Evolutionary conservation across 2,329 filamentous ascomycete genomes (phyloP).

Genomic region (Pestalotiopsis sp.): DNA sequence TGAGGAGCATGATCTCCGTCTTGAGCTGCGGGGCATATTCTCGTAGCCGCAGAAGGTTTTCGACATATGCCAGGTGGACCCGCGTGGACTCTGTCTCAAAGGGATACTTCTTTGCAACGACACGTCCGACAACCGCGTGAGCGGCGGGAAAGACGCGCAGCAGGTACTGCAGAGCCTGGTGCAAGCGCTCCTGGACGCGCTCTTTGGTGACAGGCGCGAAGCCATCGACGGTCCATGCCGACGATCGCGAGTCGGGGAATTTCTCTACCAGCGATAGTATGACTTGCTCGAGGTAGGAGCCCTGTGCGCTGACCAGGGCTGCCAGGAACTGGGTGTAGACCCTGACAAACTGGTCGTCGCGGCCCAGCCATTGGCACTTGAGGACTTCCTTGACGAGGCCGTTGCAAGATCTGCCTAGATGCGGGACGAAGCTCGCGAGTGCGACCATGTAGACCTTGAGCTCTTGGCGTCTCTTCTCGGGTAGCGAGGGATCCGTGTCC

Average conservation of each 20-base stretch:
- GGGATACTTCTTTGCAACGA: conserved; percentile 72
- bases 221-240: conserved; percentile 49
- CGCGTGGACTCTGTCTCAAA: conserved; percentile 75
- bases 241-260: conserved; percentile 59
- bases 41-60: conserved; percentile 78
- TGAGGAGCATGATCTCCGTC: conserved; percentile 78
- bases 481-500: conserved; percentile 37
- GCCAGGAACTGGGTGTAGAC: conserved; percentile 70
- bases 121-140: conserved; percentile 66
- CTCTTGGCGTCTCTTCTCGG: conserved; percentile 45
- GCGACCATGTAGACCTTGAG: conserved; percentile 63
- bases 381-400: conserved; percentile 61
- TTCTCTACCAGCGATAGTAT: conserved; percentile 80
- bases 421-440: conserved; percentile 62
- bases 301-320: conserved; percentile 79
- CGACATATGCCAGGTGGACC: conserved; percentile 84
- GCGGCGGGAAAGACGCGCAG: conserved; percentile 81
- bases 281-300: conserved; percentile 73
- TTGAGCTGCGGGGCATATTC: conserved; percentile 78
- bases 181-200: conserved; percentile 72
- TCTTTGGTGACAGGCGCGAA: conserved; percentile 63
- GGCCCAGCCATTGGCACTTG: conserved; percentile 65
- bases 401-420: conserved; percentile 60
- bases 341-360: conserved; percentile 65
- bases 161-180: conserved; percentile 75